Evolutionary conservation across 345 rosid genomes (phyloP), one percentile per base, ranked within the genome.

Genomic region (Camelina laxa): DNA sequence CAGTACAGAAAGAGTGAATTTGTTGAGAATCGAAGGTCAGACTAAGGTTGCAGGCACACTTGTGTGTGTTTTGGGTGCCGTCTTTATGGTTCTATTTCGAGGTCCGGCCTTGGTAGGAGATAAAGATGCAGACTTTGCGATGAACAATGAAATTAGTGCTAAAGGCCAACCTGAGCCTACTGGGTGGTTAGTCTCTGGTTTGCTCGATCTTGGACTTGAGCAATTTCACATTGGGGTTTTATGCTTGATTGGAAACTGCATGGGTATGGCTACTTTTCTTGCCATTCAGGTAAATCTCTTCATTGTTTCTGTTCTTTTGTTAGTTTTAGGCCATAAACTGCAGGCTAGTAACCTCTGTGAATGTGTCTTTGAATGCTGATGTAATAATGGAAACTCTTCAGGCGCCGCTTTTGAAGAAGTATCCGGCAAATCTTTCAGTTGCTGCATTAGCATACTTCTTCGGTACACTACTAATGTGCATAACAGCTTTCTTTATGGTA

Each of bases 1-100:
- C 99, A 95, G 99, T 84, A 92, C 97, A 87, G 99, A 95, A 86
- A 90, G 88, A 82, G 85, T 90, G 75, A 87, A 87, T 75, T 70
- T 95, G 76, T 75, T 87, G 72, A 89, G 73, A 86, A 82, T 79
- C 45, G 99, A 95, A 85, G 99, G 99, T 75, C 99, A 90, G 79
- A 82, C 89, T 36, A 95, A 95, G 85, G 82, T 90, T 80, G 88
- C 83, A 55, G 99, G 97, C 66, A 95, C 95, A 35, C 72, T 90
- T 14, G 65, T 92, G 30, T 95, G 94, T 79, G 97, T 95, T 79
- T 78, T 79, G 62, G 97, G 97, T 80, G 99, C 99, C 22, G 49
- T 90, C 60, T 84, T 81, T 47, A 95, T 95, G 96, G 97, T 87
- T 79, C 66, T 95, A 54, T 88, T 87, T 69, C 89, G 97, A 58